Evolutionary conservation across 306 rosid genomes (phyloP).

Genomic region (Vigna reflexopilosa): DNA sequence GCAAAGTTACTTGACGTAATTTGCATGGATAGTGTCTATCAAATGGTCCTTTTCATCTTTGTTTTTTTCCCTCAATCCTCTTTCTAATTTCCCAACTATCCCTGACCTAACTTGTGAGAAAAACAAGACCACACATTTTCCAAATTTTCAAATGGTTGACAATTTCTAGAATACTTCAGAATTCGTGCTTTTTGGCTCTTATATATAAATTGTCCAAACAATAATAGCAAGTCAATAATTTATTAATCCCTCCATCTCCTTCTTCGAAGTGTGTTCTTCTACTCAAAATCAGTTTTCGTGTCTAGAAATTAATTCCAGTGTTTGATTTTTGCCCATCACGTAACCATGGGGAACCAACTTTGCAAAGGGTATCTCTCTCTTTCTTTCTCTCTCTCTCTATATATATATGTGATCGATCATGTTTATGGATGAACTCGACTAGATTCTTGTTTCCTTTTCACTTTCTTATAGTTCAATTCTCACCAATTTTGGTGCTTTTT

Average conservation of each 20-base stretch:
- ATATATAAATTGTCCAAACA: conserved; percentile 4
- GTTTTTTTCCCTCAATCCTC: conserved; percentile 40
- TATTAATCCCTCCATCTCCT: conserved; percentile 28
- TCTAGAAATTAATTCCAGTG: background rate
- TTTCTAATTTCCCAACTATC: conserved; percentile 57
- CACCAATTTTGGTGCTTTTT: background rate
- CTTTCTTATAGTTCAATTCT: background rate
- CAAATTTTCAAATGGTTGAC: conserved; percentile 35
- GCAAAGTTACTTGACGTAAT: conserved; percentile 46
- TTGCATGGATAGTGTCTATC: conserved; percentile 36
- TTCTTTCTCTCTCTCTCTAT: too few relatives aligned
- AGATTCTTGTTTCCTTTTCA: too few relatives aligned
- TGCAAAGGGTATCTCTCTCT: conserved; percentile 49
- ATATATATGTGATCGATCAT: background rate
- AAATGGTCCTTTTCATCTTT: conserved; percentile 59
- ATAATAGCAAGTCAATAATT: conserved; percentile 41
- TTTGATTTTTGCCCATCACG: background rate
- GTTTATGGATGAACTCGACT: background rate
- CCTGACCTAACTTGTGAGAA: conserved; percentile 59
- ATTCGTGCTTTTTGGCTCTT: background rate
- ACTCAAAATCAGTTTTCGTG: conserved; percentile 8
- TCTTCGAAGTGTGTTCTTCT: conserved; percentile 9
- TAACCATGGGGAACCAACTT: conserved; percentile 51
- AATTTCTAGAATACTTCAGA: conserved; percentile 42
- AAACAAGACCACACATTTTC: conserved; percentile 10